Conservation (phyloP, 179 eudicot species). For the Beta corolliflora region DNA sequence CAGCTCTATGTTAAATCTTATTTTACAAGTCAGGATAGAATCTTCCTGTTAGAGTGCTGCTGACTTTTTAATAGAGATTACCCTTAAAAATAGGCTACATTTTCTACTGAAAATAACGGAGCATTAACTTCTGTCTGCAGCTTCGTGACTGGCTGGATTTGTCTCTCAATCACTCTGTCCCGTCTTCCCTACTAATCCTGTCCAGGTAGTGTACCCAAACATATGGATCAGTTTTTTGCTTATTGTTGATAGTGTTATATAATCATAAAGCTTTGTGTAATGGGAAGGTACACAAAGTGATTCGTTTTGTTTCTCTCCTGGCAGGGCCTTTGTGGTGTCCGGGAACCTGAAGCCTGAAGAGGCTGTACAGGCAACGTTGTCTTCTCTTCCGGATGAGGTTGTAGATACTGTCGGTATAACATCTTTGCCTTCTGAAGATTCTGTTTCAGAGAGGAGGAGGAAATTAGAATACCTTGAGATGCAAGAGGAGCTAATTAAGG, state of each 20-base stretch:
- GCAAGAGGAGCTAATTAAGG: conserved; percentile 97
- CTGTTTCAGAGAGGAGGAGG: conserved; percentile 85
- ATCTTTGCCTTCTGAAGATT: conserved; percentile 84
- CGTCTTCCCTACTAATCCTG: conserved; percentile 78
- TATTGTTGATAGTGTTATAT: background rate
- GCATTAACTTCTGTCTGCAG: conserved; percentile 42
- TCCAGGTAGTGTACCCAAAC: conserved; percentile 53
- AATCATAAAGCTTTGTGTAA: background rate
- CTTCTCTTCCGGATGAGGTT: conserved; percentile 94
- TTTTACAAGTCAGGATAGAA: background rate
- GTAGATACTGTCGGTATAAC: conserved; percentile 90
- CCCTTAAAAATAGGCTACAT: background rate
- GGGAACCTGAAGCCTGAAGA: conserved; percentile 82
- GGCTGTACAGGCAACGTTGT: conserved; percentile 81
- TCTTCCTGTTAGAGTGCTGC: background rate
- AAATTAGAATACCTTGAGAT: conserved; percentile 85
- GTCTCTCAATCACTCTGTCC: conserved; percentile 83
- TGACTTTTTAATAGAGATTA: background rate
- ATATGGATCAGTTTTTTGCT: background rate
- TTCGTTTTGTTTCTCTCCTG: background rate
- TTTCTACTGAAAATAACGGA: background rate
- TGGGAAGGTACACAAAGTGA: background rate
- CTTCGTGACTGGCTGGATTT: conserved; percentile 89
- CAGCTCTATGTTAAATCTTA: background rate
- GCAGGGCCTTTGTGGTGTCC: conserved; percentile 78